A percentile compares a stretch with the other conserved stretches of the same genome.
Conservation (phyloP, 2,329 filamentous ascomycete genomes). For the Diaporthe longicolla region DNA sequence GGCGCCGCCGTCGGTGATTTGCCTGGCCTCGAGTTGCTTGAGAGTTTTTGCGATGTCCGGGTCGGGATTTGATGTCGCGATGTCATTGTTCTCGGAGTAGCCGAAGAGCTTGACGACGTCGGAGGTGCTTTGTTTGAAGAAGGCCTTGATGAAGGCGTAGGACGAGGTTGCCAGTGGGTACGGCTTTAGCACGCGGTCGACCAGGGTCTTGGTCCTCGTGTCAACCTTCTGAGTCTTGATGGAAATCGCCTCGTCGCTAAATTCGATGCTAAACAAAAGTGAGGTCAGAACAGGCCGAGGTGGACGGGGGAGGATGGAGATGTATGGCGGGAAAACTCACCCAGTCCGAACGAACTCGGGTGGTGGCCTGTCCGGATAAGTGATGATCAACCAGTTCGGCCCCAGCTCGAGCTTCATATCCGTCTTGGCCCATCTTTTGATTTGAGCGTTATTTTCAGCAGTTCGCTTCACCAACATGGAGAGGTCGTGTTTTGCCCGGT, state of each 20-base stretch:
- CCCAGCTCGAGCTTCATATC: conserved; percentile 65
- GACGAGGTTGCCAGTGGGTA: conserved; percentile 64
- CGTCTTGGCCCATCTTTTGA: conserved; percentile 55
- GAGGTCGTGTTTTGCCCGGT: conserved; percentile 63
- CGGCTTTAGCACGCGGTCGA: conserved; percentile 68
- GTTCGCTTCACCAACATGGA: conserved; percentile 58
- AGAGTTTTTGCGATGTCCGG: conserved; percentile 52
- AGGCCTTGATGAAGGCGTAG: conserved; percentile 65
- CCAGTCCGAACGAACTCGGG: conserved; percentile 72
- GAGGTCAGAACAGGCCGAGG: conserved; percentile 40
- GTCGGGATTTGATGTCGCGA: conserved; percentile 42
- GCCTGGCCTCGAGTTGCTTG: conserved; percentile 45
- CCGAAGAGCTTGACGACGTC: conserved; percentile 63
- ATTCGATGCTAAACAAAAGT: conserved; percentile 59
- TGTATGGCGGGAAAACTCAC: conserved; percentile 56
- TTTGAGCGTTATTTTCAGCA: conserved; percentile 58
- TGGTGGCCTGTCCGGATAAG: conserved; percentile 71
- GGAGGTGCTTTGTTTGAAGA: conserved; percentile 61
- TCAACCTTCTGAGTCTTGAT: conserved; percentile 65
- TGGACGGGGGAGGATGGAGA: not conserved
- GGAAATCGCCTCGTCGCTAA: conserved; percentile 64
- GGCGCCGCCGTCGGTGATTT: conserved; percentile 43
- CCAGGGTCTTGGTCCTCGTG: conserved; percentile 58
- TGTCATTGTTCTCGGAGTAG: conserved; percentile 49
- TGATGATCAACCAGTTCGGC: conserved; percentile 72